Percentiles rank a stretch among this genome's conserved stretches.
These are phyloP conservation scores for Podospora comata DNA, from an alignment of 495 filamentous ascomycete species.

Conservation along the genomic window DNA sequence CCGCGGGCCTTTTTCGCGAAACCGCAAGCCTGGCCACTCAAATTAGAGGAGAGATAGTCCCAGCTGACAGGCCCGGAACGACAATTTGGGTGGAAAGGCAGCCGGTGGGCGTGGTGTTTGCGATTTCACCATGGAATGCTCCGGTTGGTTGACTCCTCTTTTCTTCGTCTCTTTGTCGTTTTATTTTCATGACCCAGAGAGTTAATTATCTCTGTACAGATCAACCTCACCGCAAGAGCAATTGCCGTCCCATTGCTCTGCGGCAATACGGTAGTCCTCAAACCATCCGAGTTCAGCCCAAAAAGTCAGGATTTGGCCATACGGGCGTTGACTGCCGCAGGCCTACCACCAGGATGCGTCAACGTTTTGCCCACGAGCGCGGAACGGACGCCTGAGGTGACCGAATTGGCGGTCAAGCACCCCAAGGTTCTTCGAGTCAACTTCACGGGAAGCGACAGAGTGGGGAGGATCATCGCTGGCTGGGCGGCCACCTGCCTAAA, in stretches of 20 bases:
- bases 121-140: conserved; percentile 39
- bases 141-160: conserved; percentile 19
- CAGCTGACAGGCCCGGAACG: conserved; percentile 31
- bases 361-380: conserved; percentile 47
- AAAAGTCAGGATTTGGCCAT: conserved; percentile 66
- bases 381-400: conserved; percentile 44
- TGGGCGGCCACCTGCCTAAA: conserved; percentile 55
- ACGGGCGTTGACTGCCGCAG: conserved; percentile 61
- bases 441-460: conserved; percentile 38
- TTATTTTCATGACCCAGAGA: neutral
- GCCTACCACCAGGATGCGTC: conserved; percentile 51
- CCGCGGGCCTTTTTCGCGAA: conserved; percentile 57
- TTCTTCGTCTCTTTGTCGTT: neutral
- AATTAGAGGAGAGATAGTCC: conserved; percentile 38
- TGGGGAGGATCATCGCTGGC: conserved; percentile 38
- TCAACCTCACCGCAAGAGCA: conserved; percentile 58
- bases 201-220: conserved; percentile 28
- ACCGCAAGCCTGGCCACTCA: conserved; percentile 54
- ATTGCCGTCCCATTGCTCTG: conserved; percentile 64
- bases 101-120: conserved; percentile 36
- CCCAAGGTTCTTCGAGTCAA: conserved; percentile 47
- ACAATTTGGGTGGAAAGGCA: conserved; percentile 31
- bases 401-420: conserved; percentile 48
- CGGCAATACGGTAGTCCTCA: conserved; percentile 75
- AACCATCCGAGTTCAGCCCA: conserved; percentile 71